Evolutionary conservation across 2,329 filamentous ascomycete genomes (phyloP).

Genomic region (Aureobasidium sp.): DNA sequence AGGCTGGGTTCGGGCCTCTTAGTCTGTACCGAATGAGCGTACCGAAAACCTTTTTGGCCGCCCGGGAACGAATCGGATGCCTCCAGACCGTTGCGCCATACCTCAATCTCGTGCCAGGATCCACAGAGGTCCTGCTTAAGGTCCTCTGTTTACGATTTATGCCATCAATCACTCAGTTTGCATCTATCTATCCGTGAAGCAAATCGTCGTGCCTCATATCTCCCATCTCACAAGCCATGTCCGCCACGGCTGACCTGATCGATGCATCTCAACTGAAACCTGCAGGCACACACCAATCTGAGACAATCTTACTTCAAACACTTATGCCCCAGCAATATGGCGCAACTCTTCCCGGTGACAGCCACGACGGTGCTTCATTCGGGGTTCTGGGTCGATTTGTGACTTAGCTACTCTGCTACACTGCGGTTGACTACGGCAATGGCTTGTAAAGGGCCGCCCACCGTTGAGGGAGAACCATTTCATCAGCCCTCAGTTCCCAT

Average conservation of each 20-base stretch:
- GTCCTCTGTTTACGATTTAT: not conserved
- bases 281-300: slow-evolving; percentile 7
- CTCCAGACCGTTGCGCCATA: slow-evolving; percentile 9
- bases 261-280: slow-evolving; percentile 8
- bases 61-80: slow-evolving; percentile 12
- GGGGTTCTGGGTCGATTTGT: not conserved
- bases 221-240: not conserved
- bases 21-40: slow-evolving; percentile 10
- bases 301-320: slow-evolving; percentile 10
- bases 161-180: not conserved
- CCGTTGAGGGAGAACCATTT: not conserved
- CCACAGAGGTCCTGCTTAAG: not conserved
- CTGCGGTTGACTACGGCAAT: not conserved
- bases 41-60: slow-evolving; percentile 11
- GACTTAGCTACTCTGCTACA: not conserved
- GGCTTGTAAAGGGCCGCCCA: not conserved
- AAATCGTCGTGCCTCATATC: not conserved
- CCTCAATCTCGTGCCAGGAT: not conserved
- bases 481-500: not conserved
- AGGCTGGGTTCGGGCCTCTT: slow-evolving; percentile 12
- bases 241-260: not conserved
- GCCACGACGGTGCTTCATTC: slow-evolving; percentile 3
- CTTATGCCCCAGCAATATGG: not conserved
- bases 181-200: not conserved
- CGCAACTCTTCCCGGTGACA: slow-evolving; percentile 6